Base-by-base conservation (phyloP, 2,329 filamentous ascomycete species). In the Fusarium scirpi region DNA sequence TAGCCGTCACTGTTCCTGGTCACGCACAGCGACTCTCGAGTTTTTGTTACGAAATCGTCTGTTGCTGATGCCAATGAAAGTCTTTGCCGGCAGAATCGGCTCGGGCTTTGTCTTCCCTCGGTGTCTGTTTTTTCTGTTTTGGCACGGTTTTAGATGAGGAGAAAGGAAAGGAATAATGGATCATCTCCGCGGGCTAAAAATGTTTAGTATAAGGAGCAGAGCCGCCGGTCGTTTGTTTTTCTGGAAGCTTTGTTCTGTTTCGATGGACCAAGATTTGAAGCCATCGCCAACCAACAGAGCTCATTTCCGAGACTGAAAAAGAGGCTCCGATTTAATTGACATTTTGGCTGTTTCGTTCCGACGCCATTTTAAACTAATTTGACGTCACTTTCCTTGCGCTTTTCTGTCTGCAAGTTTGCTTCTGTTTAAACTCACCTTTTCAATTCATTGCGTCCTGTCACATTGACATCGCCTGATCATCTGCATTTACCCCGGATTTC, bases 1-100 rank as follows among this genome's bases (percentile, higher is more conserved):
- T 75, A 71, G 11, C 64, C 69, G 67, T 25, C 6, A 22, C 54
- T 47, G 47, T 60, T 38, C 46, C 54, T 58, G 32, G 30, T 40
- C 52, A 48, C 38, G 60, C 27, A 24, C 40, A 47, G 40, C 29
- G 43, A 44, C 49, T 57, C n/a, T 24, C 12, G 62, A 71, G 62
- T 74, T 75, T 75, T 48, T 62, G 67, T 75, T 75, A 75, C 73
- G 73, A 74, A 75, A 75, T 75, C 73, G 69, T 49, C 47, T 52
- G 24, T 27, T 18, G 11, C 4, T 48, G 57, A 75, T 74, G 64
- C 73, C 73, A 75, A 75, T 75, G 54, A 29, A 62, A 62, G 8
- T 40, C 41, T 22, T 18, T 6, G 22, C 15, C 46, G 59, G 56
- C 22, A 44, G 22, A 62, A n/a, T 53, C 49, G 55, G 32, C 53